Base-by-base conservation (phyloP, 345 rosid species). In the Syzygium aqueum region DNA sequence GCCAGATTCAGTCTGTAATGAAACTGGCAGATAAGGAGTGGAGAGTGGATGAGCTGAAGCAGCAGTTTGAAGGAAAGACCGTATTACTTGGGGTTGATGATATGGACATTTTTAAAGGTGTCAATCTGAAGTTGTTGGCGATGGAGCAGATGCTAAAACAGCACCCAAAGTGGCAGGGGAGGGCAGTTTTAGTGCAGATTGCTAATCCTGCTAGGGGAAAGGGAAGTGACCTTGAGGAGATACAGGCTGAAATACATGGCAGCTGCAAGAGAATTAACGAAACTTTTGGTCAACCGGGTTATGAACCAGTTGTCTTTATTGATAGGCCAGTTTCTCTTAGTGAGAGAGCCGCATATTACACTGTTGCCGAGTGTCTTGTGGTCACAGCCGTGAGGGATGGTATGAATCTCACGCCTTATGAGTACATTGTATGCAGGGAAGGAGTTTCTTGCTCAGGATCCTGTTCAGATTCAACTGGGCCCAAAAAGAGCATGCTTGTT, bases 351-450 rank as follows among this genome's bases (percentile, higher is more conserved):
- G 97, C 97, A n/a, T 94, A 95, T 88, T 93, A 91, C 89, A 91
- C 95, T 11, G 77, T 95, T 84, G 94, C 96, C 2, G 97, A 95
- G 91, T 95, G 96, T 85, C 94, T 93, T 85, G 95, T 93, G 56
- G 96, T 95, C 88, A 92, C 97, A 56, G 95, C 97, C 87, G 97
- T 95, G 88, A 93, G 97, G 89, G 97, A 95, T 91, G 96, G 97
- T 86, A 94, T 94, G 97, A 95, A 95, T 91, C 97, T 95, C 83
- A 94, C 92, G 49, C 97, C 96, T 4, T 95, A 95, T 3, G 95
- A 95, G 90, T 95, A 95, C 88, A 90, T 95, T 87, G 94, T 95
- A 22, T 93, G 95, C 88, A 88, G 97, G 87, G 93, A 95, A 57
- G 96, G 97, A 54, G 94, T 92, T 78, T 89, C 92, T 85, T 92